A percentile compares a stretch with the other conserved stretches of the same genome.
These are phyloP conservation scores for Ramularia collo-cygni DNA, from an alignment of 2,329 filamentous ascomycete species.

Conservation along the genomic window DNA sequence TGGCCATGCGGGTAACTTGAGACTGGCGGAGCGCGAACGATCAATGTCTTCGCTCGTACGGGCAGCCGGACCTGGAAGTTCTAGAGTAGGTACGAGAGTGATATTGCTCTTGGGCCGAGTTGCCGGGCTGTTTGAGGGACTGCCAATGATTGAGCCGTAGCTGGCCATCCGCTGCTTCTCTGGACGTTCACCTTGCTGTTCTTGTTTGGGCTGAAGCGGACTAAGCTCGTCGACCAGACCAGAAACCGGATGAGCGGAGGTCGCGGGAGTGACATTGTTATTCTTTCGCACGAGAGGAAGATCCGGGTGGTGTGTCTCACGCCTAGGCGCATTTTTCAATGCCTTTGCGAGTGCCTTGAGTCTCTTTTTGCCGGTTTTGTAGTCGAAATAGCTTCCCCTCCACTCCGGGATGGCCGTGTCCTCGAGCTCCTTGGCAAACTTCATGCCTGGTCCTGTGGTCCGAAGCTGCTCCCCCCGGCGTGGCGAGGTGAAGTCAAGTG, in stretches of 20 bases:
- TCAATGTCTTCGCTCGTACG: slow-evolving; percentile 5
- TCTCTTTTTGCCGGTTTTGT: slow-evolving; percentile 74
- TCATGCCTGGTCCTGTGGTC: slow-evolving; percentile 13
- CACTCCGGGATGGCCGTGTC: slow-evolving; percentile 18
- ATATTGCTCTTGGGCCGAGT: slow-evolving; percentile 13
- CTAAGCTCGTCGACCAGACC: slow-evolving; percentile 23
- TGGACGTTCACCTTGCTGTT: slow-evolving; percentile 4
- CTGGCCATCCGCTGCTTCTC: slow-evolving; percentile 34
- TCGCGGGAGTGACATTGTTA: neutral
- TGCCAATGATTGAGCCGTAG: slow-evolving; percentile 59
- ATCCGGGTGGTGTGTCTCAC: slow-evolving; percentile 1
- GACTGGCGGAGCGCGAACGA: slow-evolving; percentile 8
- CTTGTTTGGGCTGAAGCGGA: slow-evolving; percentile 18
- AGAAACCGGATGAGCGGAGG: slow-evolving; percentile 1
- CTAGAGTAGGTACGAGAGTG: slow-evolving; percentile 42
- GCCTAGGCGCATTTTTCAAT: slow-evolving; percentile 46
- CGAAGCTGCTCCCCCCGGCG: no score
- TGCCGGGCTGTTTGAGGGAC: slow-evolving; percentile 36
- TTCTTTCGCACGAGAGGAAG: neutral
- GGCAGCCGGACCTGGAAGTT: slow-evolving; percentile 57
- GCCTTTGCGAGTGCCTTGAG: slow-evolving; percentile 75
- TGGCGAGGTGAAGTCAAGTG: no score
- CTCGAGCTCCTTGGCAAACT: slow-evolving; percentile 24
- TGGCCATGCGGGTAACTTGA: slow-evolving; percentile 5
- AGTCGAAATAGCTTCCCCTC: slow-evolving; percentile 21